A percentile compares a stretch with the other conserved stretches of the same genome.
Conservation (phyloP, 768 basidiomycete species). For the Boletus rubroflammeus region DNA sequence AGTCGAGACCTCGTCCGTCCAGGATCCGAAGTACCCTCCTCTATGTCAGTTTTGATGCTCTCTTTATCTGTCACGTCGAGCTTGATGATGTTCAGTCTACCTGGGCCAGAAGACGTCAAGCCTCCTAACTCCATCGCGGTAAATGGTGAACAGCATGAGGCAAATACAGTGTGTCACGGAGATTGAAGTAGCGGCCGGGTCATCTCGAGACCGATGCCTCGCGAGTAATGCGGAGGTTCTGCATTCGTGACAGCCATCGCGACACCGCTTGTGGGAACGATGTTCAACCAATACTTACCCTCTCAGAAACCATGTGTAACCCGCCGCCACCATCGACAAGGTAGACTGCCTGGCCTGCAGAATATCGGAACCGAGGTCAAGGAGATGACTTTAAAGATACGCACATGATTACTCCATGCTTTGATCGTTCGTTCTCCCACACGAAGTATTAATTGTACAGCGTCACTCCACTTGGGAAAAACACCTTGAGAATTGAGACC, state of each 20-base stretch:
- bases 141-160: background rate
- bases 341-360: background rate
- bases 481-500: no score
- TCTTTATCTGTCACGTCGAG: slow-evolving; percentile 26
- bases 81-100: slow-evolving; percentile 28
- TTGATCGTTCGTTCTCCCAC: background rate
- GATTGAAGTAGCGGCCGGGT: background rate
- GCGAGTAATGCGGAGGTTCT: no score
- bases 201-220: background rate
- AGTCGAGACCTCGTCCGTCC: slow-evolving; percentile 31
- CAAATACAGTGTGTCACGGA: background rate
- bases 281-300: background rate
- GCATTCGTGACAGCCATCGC: background rate
- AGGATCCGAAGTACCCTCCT: slow-evolving; percentile 23
- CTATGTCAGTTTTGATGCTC: slow-evolving; percentile 23
- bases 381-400: background rate
- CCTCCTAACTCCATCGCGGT: background rate
- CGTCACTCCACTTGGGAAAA: background rate
- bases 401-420: background rate
- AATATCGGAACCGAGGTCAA: background rate
- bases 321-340: background rate
- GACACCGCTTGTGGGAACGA: background rate
- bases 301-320: background rate
- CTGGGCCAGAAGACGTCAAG: slow-evolving; percentile 9
- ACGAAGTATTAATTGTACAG: background rate